phyloP scores from a whole-genome alignment of 2,329 filamentous ascomycete species.

The Grosmannia penicillata region DNA sequence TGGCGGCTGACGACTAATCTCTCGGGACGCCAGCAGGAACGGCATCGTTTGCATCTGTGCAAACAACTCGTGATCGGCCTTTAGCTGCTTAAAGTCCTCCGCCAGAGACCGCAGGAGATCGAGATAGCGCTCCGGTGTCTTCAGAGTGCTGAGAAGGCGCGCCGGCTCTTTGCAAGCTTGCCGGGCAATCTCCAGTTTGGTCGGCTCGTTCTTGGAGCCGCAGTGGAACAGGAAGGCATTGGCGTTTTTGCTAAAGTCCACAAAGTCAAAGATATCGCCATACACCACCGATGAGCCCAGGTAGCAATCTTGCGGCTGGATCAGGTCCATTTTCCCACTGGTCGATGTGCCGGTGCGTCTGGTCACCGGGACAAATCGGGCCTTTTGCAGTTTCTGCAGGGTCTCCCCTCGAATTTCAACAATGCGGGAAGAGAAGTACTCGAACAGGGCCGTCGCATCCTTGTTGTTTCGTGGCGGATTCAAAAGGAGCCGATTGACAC shows the following conservation, averaged over 20 bases:
- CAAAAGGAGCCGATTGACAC: slow-evolving; percentile 56
- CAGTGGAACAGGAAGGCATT: slow-evolving; percentile 81
- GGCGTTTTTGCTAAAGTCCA: slow-evolving; percentile 78
- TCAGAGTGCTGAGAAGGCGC: slow-evolving; percentile 63
- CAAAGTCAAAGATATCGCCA: slow-evolving; percentile 89
- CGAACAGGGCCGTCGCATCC: slow-evolving; percentile 60
- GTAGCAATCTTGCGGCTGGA: slow-evolving; percentile 64
- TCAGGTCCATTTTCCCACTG: slow-evolving; percentile 25
- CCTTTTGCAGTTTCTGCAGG: slow-evolving; percentile 44
- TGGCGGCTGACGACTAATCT: slow-evolving; percentile 39
- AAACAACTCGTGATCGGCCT: slow-evolving; percentile 66
- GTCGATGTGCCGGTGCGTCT: background rate
- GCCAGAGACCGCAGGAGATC: slow-evolving; percentile 68
- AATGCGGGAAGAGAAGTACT: slow-evolving; percentile 68
- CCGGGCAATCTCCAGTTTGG: slow-evolving; percentile 67
- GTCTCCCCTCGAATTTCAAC: slow-evolving; percentile 53
- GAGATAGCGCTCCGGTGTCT: slow-evolving; percentile 74
- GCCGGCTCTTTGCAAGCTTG: slow-evolving; percentile 76
- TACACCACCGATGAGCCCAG: slow-evolving; percentile 59
- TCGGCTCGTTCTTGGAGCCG: slow-evolving; percentile 84
- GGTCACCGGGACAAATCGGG: slow-evolving; percentile 59
- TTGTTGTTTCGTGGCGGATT: slow-evolving; percentile 53
- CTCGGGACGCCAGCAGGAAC: slow-evolving; percentile 73
- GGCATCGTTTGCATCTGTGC: slow-evolving; percentile 58
- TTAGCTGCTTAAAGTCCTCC: slow-evolving; percentile 53